Percentiles rank a stretch among this genome's conserved stretches.
These are phyloP conservation scores for Metarhizium album DNA, from an alignment of 2,329 filamentous ascomycete genomes.

Conservation along the genomic window DNA sequence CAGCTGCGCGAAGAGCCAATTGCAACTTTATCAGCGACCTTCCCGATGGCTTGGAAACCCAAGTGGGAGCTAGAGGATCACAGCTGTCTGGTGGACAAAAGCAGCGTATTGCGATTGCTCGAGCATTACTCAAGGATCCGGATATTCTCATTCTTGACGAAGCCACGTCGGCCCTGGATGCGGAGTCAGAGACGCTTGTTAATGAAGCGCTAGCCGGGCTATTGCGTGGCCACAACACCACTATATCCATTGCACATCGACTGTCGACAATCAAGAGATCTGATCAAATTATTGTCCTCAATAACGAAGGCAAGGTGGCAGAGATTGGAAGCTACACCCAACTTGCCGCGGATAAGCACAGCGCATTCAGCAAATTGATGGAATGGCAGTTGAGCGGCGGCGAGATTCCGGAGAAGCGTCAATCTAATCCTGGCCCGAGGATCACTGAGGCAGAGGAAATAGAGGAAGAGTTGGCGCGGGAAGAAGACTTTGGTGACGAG, in stretches of 20 bases:
- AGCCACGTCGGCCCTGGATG: slow-evolving; percentile 89
- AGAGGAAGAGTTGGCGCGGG: slow-evolving; percentile 30
- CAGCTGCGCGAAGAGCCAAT: slow-evolving; percentile 83
- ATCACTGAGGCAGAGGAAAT: slow-evolving; percentile 43
- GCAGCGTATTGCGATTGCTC: slow-evolving; percentile 92
- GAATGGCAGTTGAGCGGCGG: slow-evolving; percentile 96
- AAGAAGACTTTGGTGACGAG: slow-evolving; percentile 11
- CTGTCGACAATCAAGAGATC: slow-evolving; percentile 94
- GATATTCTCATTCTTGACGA: slow-evolving; percentile 97
- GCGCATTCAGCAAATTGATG: slow-evolving; percentile 92
- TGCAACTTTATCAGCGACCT: slow-evolving; percentile 96
- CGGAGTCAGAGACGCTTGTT: slow-evolving; percentile 92
- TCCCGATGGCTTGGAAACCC: slow-evolving; percentile 88
- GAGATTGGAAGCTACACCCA: slow-evolving; percentile 79
- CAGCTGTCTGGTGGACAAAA: slow-evolving; percentile 95
- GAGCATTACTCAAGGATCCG: slow-evolving; percentile 87
- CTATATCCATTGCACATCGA: slow-evolving; percentile 93
- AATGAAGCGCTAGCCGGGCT: slow-evolving; percentile 79
- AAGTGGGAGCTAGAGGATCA: slow-evolving; percentile 82
- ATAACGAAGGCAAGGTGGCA: slow-evolving; percentile 75
- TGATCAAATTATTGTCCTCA: slow-evolving; percentile 87
- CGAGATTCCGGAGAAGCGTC: slow-evolving; percentile 41
- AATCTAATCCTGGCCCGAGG: slow-evolving; percentile 23
- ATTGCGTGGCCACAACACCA: slow-evolving; percentile 81
- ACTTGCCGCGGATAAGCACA: slow-evolving; percentile 60